Evolutionary conservation across 345 rosid genomes (phyloP).

Genomic region (Melastoma malabathricum): DNA sequence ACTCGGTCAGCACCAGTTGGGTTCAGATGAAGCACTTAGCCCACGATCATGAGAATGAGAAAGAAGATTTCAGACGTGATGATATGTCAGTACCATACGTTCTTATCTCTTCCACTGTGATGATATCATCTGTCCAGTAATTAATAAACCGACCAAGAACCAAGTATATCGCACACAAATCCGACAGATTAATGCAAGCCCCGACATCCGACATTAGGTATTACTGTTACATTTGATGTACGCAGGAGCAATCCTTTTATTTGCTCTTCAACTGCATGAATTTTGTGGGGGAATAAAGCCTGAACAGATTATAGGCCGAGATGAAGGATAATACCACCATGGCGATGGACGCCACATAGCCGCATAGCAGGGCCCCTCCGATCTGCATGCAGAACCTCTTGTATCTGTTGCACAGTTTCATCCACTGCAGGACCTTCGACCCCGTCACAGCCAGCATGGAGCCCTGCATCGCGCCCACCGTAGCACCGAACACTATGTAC

Average conservation of each 20-base stretch:
- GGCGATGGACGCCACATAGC: constrained; percentile 18
- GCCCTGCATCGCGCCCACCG: constrained; percentile 27
- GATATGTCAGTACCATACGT: too few species aligned
- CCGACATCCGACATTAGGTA: too few species aligned
- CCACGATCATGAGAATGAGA: too few species aligned
- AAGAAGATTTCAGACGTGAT: too few species aligned
- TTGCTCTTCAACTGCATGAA: constrained; percentile 26
- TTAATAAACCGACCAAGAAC: too few species aligned
- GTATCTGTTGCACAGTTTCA: constrained; percentile 51
- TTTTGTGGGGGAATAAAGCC: constrained; percentile 44
- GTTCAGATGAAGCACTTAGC: too few species aligned
- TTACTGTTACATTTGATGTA: neutral
- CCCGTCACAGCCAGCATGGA: constrained; percentile 36
- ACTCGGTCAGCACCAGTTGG: too few species aligned
- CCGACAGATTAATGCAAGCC: too few species aligned
- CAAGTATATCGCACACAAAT: too few species aligned
- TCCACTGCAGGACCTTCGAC: constrained; percentile 42
- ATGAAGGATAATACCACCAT: constrained; percentile 26
- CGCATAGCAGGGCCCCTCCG: constrained; percentile 34
- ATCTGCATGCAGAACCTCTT: constrained; percentile 56
- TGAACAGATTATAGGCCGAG: constrained; percentile 56
- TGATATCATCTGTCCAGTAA: too few species aligned
- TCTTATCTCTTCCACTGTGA: neutral
- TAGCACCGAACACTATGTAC: constrained; percentile 33
- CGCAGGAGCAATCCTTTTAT: neutral